Base-by-base conservation (phyloP, 1,284 basidiomycete species). In the Laetiporus sulphureus region DNA sequence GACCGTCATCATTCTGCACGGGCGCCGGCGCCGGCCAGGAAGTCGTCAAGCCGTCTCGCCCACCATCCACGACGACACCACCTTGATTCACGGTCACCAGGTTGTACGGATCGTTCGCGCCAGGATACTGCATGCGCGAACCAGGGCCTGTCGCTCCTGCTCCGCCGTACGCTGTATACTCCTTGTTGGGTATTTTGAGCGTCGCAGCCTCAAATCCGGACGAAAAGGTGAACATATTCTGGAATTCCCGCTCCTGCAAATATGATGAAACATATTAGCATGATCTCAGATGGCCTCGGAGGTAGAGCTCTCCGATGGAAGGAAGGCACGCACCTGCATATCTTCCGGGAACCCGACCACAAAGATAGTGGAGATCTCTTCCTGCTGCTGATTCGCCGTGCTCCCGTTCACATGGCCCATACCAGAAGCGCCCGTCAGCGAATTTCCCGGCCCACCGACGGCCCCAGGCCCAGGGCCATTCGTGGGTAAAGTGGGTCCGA, bases 331-430 rank as follows among this genome's bases (percentile, higher is more conserved):
- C 57, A 90, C 93, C 73, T 88, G 84, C 89, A 99, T 98, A 60
- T 99, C 95, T 50, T 99, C 96, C 2, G 95, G 95, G 63, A 99
- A 99, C 1, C 95, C 95, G 22, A 98, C 95, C 1, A 99, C 94
- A 55, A 99, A 99, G 49, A 99, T 95, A 2, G 95, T 99, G 16
- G 90, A 94, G 46, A 98, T 97, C 55, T 97, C 93, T 60, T 97
- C 93, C 45, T 84, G 57, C 46, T 60, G 57, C 33, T 49, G 50
- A 41, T 35, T 49, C 41, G 54, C 52, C 16, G 54, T 47, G 43
- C 54, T 42, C 8, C 55, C 58, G 46, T 53, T 58, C 42, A 54
- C 42, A 36, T 57, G 52, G 50, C 47, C 59, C 46, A 61, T 37
- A 40, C 51, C 46, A 35, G 59, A 61, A 43, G 59, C 45, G 50